Conservation (phyloP, 768 basidiomycete genomes). For the Russula compacta region DNA sequence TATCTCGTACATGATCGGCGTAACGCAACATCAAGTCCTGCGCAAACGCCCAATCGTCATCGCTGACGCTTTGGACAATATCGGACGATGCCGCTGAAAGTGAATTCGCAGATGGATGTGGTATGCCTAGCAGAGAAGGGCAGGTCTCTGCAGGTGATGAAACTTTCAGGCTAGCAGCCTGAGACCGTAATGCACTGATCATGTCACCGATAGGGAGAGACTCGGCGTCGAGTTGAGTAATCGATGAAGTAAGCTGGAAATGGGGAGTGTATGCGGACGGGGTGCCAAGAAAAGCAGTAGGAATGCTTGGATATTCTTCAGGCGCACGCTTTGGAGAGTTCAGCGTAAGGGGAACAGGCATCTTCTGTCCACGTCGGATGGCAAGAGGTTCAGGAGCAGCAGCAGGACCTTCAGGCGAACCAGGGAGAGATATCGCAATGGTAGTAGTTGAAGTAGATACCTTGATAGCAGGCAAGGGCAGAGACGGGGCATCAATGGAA, state of each 20-base stretch:
- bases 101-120: constrained; percentile 1
- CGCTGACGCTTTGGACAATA: constrained; percentile 14
- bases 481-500: neutral
- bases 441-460: constrained; percentile 27
- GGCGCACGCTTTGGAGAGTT: constrained; percentile 16
- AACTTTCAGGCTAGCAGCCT: constrained; percentile 19
- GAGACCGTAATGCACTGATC: constrained; percentile 28
- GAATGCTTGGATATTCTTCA: constrained; percentile 34
- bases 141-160: constrained; percentile 9
- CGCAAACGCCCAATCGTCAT: constrained; percentile 33
- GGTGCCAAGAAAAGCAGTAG: constrained; percentile 35
- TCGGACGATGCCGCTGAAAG: constrained; percentile 6
- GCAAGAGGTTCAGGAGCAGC: constrained; percentile 27
- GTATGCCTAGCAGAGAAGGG: neutral
- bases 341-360: constrained; percentile 26
- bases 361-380: constrained; percentile 32
- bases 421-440: constrained; percentile 25
- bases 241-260: constrained; percentile 19
- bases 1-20: neutral
- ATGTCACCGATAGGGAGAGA: constrained; percentile 31
- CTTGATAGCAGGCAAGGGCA: constrained; percentile 27
- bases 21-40: constrained; percentile 27
- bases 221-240: constrained; percentile 2
- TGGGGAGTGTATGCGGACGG: constrained; percentile 27
- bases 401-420: constrained; percentile 10